phyloP scores from a whole-genome alignment of 805 yeast genomes.

The Trichomonascus vanleenenianus region DNA sequence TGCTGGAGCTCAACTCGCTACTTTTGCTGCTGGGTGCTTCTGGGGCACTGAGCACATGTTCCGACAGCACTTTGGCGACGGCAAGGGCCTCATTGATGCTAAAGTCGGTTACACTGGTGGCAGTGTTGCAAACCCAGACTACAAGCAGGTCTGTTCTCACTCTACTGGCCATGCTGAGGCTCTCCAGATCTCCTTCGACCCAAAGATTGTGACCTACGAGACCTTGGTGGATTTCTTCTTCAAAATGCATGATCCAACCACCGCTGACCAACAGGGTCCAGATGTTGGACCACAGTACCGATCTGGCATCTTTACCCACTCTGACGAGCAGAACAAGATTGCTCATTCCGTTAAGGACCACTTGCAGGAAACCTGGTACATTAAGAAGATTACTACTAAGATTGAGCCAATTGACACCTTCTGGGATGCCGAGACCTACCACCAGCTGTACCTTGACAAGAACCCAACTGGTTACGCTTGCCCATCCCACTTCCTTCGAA shows the following conservation, averaged over 20 bases:
- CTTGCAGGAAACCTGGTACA: slow-evolving; percentile 66
- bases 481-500: slow-evolving; percentile 78
- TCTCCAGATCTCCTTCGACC: slow-evolving; percentile 76
- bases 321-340: slow-evolving; percentile 38
- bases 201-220: slow-evolving; percentile 46
- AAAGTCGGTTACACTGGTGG: slow-evolving; percentile 94
- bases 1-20: slow-evolving; percentile 44
- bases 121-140: slow-evolving; percentile 42
- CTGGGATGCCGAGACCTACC: slow-evolving; percentile 95
- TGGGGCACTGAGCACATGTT: slow-evolving; percentile 68
- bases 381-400: slow-evolving; percentile 61
- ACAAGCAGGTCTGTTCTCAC: slow-evolving; percentile 68
- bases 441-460: slow-evolving; percentile 69
- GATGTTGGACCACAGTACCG: slow-evolving; percentile 88
- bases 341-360: slow-evolving; percentile 42
- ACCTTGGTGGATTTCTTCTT: slow-evolving; percentile 78
- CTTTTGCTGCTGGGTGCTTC: slow-evolving; percentile 53
- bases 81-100: slow-evolving; percentile 60
- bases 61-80: slow-evolving; percentile 54
- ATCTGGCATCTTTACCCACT: slow-evolving; percentile 65
- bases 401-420: slow-evolving; percentile 62
- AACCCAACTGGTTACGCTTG: slow-evolving; percentile 88
- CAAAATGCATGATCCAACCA: slow-evolving; percentile 92
- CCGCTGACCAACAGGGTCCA: slow-evolving; percentile 74
- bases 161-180: slow-evolving; percentile 79